These are phyloP conservation scores for Paralagenidium karlingii DNA, from an alignment of 352 stramenopile genomes.

Conservation along the genomic window DNA sequence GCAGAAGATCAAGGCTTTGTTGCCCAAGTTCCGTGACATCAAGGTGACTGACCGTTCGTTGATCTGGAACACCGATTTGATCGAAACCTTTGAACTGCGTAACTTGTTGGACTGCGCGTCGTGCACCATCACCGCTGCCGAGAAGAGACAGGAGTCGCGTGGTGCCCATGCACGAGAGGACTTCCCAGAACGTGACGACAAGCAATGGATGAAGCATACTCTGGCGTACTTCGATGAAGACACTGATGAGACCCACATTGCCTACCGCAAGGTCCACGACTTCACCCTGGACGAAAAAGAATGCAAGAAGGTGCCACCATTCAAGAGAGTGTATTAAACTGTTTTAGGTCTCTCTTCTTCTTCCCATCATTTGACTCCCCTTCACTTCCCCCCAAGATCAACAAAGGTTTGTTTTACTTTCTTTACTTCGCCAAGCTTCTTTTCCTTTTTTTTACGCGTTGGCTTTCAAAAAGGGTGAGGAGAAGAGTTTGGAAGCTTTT, in stretches of 20 bases:
- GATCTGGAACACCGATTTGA: conserved; percentile 97
- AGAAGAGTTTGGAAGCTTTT: no score
- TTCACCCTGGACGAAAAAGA: conserved; percentile 94
- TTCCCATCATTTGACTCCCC: background rate
- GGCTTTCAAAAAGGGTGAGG: no score
- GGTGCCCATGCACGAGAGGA: conserved; percentile 95
- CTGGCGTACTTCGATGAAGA: conserved; percentile 88
- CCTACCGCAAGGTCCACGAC: conserved; percentile 88
- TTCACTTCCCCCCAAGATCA: no score
- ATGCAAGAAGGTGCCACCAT: conserved; percentile 87
- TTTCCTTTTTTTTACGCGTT: no score
- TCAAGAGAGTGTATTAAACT: conserved; percentile 94
- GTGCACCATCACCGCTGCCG: conserved; percentile 91
- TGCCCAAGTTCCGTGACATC: conserved; percentile 88
- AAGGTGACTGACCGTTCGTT: conserved; percentile 91
- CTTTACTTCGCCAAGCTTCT: no score
- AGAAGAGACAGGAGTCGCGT: conserved; percentile 90
- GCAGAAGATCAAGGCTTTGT: conserved; percentile 79
- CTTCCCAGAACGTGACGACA: conserved; percentile 89
- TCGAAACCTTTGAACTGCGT: conserved; percentile 93
- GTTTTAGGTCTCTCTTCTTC: background rate
- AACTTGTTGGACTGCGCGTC: conserved; percentile 89
- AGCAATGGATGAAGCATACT: conserved; percentile 97
- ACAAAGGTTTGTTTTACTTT: no score
- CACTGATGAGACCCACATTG: conserved; percentile 74